phyloP scores from a whole-genome alignment of 2,329 filamentous ascomycete genomes.

The Colletotrichum lindemuthianum region DNA sequence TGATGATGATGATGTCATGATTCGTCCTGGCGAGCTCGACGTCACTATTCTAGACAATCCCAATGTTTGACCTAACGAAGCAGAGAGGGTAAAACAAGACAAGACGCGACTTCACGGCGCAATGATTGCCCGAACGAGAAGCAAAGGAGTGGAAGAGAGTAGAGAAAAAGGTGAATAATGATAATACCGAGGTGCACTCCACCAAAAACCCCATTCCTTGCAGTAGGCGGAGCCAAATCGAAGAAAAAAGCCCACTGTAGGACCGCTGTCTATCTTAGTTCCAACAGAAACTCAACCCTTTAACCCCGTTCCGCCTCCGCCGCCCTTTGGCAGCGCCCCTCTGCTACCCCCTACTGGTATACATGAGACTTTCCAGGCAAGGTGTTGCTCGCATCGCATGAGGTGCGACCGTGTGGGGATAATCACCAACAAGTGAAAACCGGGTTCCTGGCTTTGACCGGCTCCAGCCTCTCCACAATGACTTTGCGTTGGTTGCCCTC shows the following conservation, averaged over 20 bases:
- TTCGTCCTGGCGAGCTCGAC: constrained; percentile 19
- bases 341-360: too few relatives aligned
- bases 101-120: neutral
- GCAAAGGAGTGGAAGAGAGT: constrained; percentile 1
- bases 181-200: neutral
- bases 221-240: constrained; percentile 13
- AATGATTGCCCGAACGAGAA: constrained; percentile 12
- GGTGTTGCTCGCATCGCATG: constrained; percentile 12
- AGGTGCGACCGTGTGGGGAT: constrained; percentile 15
- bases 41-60: constrained; percentile 22
- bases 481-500: constrained; percentile 92
- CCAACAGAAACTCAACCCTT: constrained; percentile 11
- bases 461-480: constrained; percentile 94
- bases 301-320: constrained; percentile 16
- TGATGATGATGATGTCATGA: constrained; percentile 19
- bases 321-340: neutral
- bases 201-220: constrained; percentile 3
- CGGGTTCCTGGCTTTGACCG: constrained; percentile 93
- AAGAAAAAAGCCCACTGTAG: constrained; percentile 18
- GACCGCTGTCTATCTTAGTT: neutral
- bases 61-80: constrained; percentile 15
- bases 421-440: constrained; percentile 95
- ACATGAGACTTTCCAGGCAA: too few relatives aligned
- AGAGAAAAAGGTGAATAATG: neutral
- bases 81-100: neutral